These are phyloP conservation scores for Xylaria polymorpha DNA, from an alignment of 2,329 filamentous ascomycete species.

Conservation along the genomic window DNA sequence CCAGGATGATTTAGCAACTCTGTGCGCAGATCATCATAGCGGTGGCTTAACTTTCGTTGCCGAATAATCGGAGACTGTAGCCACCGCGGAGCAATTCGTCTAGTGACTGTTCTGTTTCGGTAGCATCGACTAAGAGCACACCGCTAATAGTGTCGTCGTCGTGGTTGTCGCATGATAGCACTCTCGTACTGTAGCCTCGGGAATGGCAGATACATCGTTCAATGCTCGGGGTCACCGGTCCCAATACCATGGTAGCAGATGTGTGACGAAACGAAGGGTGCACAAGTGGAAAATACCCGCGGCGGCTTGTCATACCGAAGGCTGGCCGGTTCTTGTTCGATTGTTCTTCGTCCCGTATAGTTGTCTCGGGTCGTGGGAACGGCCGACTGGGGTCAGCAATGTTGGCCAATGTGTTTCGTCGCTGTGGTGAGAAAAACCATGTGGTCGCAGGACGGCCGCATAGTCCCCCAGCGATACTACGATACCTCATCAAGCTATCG, in stretches of 20 bases:
- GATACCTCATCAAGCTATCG: slow-evolving; percentile 33
- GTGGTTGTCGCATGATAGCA: not conserved
- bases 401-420: slow-evolving; percentile 18
- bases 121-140: not conserved
- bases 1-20: not conserved
- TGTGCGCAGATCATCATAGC: not conserved
- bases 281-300: slow-evolving; percentile 33
- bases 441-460: slow-evolving; percentile 25
- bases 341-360: slow-evolving; percentile 26
- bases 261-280: slow-evolving; percentile 4
- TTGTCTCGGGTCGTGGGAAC: slow-evolving; percentile 22
- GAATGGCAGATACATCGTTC: not conserved
- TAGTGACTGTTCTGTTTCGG: not conserved
- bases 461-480: slow-evolving; percentile 21
- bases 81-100: not conserved
- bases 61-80: slow-evolving; percentile 10
- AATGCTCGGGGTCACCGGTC: slow-evolving; percentile 33
- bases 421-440: slow-evolving; percentile 10
- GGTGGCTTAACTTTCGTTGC: not conserved
- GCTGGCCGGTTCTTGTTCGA: slow-evolving; percentile 4
- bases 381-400: slow-evolving; percentile 23
- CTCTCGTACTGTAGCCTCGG: slow-evolving; percentile 22
- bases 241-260: slow-evolving; percentile 34
- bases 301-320: slow-evolving; percentile 17
- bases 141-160: not conserved